phyloP scores from a whole-genome alignment of 805 yeast species.

The Metschnikowia peoriensis region DNA sequence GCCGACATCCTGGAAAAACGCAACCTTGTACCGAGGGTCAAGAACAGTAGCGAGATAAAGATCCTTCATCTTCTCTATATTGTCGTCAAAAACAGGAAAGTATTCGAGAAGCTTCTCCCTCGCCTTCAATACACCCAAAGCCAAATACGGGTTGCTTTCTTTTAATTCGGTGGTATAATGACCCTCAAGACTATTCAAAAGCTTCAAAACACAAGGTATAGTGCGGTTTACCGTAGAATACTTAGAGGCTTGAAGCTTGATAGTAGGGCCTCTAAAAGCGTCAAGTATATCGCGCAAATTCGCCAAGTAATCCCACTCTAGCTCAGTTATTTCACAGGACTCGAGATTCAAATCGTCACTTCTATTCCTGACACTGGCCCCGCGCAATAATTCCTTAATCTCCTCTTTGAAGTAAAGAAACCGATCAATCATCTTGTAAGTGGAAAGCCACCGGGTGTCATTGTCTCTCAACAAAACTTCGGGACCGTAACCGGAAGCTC shows the following conservation, averaged over 20 bases:
- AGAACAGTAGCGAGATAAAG: slow-evolving; percentile 6
- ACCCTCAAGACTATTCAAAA: neutral
- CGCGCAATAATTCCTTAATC: neutral
- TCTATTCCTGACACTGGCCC: neutral
- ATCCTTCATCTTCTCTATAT: neutral
- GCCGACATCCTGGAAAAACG: neutral
- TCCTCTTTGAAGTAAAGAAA: slow-evolving; percentile 2
- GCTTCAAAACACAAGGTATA: neutral
- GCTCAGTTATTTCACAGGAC: neutral
- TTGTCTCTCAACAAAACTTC: neutral
- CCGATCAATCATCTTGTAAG: slow-evolving; percentile 2
- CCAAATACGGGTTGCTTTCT: neutral
- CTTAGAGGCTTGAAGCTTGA: slow-evolving; percentile 1
- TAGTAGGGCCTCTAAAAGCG: neutral
- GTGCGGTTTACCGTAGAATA: neutral
- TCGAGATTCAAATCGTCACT: neutral
- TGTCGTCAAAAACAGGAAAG: neutral
- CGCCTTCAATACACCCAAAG: neutral
- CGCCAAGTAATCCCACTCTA: slow-evolving; percentile 2
- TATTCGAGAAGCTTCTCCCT: neutral
- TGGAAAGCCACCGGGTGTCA: slow-evolving; percentile 5
- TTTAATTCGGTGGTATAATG: neutral
- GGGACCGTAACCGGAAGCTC: neutral
- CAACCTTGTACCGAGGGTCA: slow-evolving; percentile 4
- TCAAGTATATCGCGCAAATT: neutral